These are phyloP conservation scores for Aegilops umbellulata DNA, from an alignment of 176 grass and related monocot species.

Conservation along the genomic window DNA sequence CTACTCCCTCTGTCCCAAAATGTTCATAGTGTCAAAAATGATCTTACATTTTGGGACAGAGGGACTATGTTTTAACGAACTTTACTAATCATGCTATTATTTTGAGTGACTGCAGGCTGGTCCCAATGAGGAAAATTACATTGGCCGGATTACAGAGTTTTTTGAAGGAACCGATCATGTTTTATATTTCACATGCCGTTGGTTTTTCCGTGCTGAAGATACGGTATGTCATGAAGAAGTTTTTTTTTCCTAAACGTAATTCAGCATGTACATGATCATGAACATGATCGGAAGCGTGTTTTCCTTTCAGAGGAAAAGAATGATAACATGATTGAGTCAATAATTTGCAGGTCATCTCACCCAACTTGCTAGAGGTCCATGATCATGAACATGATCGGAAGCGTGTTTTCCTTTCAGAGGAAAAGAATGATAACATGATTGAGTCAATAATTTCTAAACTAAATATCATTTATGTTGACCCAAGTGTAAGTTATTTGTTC, in stretches of 20 bases:
- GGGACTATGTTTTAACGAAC: neutral
- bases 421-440: neutral
- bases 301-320: conserved; percentile 1
- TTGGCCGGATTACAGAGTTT: conserved; percentile 67
- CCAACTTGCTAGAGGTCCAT: conserved; percentile 20
- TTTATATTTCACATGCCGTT: conserved; percentile 57
- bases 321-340: neutral
- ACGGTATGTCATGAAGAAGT: conserved; percentile 26
- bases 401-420: conserved; percentile 7
- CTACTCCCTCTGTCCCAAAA: neutral
- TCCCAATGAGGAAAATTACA: conserved; percentile 48
- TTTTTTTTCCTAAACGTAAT: neutral
- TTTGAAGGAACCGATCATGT: conserved; percentile 42
- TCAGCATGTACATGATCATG: neutral
- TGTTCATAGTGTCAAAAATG: no score
- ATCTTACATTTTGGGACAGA: no score
- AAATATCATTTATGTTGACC: neutral
- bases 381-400: neutral
- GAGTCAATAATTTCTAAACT: neutral
- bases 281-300: neutral
- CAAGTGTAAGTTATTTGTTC: neutral
- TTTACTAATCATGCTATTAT: neutral
- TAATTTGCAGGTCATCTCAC: conserved; percentile 24
- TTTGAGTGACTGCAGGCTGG: conserved; percentile 42
- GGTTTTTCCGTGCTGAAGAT: conserved; percentile 62